Percentiles rank a stretch among this genome's conserved stretches.
Conservation (phyloP, 768 basidiomycete genomes). For the Astraeus odoratus region DNA sequence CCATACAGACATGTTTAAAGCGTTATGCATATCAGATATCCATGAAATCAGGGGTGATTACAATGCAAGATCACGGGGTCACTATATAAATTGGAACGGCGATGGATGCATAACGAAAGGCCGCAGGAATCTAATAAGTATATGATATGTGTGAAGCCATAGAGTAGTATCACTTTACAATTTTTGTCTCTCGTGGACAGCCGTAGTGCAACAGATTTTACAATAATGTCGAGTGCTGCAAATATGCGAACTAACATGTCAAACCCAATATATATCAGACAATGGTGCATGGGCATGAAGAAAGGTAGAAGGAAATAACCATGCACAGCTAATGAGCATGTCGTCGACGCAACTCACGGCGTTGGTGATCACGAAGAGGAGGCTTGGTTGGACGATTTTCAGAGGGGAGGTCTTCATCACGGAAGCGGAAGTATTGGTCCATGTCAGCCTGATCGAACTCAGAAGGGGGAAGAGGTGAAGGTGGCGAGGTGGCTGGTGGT, state of each 20-base stretch:
- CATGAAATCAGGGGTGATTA: no score
- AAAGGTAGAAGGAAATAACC: constrained; percentile 2
- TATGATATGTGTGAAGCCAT: no score
- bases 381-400: not conserved
- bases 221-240: no score
- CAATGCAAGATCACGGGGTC: no score
- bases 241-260: no score
- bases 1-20: no score
- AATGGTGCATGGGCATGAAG: not conserved
- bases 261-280: not conserved
- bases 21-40: not conserved
- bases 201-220: no score
- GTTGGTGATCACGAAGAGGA: constrained; percentile 7
- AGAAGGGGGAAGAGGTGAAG: constrained; percentile 34
- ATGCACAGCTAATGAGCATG: constrained; percentile 9
- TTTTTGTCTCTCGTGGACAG: no score
- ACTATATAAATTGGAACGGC: not conserved
- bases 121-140: no score
- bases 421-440: constrained; percentile 61
- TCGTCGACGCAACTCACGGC: constrained; percentile 18
- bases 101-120: not conserved
- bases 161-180: no score
- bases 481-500: constrained; percentile 15
- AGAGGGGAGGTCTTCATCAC: constrained; percentile 16
- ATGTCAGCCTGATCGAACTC: constrained; percentile 68